phyloP scores from a whole-genome alignment of 441 rosid species.

The Theobroma grandiflorum region DNA sequence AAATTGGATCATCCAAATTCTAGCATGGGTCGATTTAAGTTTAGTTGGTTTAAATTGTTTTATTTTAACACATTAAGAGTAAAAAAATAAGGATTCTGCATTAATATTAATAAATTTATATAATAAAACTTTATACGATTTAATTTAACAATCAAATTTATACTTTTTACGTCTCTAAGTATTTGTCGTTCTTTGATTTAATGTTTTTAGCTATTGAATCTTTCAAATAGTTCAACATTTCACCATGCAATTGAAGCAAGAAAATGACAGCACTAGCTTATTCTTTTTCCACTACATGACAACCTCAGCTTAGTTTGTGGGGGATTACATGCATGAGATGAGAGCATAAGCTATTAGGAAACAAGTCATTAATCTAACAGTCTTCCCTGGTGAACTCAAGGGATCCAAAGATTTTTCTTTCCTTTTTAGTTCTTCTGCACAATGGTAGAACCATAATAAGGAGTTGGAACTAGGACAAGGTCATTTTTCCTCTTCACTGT shows the following conservation, averaged over 20 bases:
- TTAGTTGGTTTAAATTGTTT: too few relatives aligned
- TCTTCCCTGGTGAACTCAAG: neutral
- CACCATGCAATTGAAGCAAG: neutral
- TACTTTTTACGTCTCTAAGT: too few relatives aligned
- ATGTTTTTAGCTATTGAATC: too few relatives aligned
- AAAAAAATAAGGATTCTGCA: too few relatives aligned
- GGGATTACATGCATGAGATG: neutral
- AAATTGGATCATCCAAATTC: too few relatives aligned
- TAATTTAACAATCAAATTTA: too few relatives aligned
- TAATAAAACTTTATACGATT: too few relatives aligned
- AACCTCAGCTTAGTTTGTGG: neutral
- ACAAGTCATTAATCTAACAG: neutral
- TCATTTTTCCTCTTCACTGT: slow-evolving; percentile 27
- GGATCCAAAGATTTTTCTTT: neutral
- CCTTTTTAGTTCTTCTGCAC: neutral
- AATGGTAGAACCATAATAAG: neutral
- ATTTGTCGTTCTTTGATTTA: too few relatives aligned
- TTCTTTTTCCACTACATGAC: neutral
- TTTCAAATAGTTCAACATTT: too few relatives aligned
- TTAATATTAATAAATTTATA: too few relatives aligned
- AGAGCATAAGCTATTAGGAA: neutral
- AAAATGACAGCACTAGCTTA: neutral
- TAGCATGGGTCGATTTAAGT: too few relatives aligned
- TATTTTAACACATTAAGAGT: too few relatives aligned
- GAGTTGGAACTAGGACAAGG: slow-evolving; percentile 19